Percentiles rank a stretch among this genome's conserved stretches.
phyloP scores from a whole-genome alignment of 2,329 filamentous ascomycete genomes.

The Ophiostoma ulmi region DNA sequence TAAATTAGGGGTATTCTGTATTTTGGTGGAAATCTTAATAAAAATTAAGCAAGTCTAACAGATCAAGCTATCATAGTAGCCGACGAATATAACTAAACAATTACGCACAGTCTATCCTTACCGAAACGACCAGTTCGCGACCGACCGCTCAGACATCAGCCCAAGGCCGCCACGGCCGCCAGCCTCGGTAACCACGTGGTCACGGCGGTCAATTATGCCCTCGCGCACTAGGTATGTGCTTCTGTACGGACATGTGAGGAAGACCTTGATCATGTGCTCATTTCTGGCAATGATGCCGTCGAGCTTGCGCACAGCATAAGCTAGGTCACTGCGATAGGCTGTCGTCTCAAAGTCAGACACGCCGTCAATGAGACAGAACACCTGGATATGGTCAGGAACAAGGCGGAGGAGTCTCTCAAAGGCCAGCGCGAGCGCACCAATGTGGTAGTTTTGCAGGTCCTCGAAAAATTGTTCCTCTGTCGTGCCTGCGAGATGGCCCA shows the following conservation, averaged over 20 bases:
- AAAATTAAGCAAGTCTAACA: neutral
- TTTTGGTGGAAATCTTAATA: neutral
- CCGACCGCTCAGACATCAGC: neutral
- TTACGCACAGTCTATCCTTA: neutral
- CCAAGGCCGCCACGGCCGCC: neutral
- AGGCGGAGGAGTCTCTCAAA: neutral
- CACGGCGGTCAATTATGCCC: neutral
- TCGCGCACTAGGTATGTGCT: neutral
- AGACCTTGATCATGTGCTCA: slow-evolving; percentile 2
- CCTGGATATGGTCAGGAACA: neutral
- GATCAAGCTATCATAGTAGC: too few relatives aligned
- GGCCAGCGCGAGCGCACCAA: neutral
- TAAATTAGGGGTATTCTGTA: neutral
- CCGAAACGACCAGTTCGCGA: neutral
- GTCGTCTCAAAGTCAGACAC: slow-evolving; percentile 14
- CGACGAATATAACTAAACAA: too few relatives aligned
- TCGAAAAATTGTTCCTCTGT: neutral
- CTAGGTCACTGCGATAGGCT: neutral
- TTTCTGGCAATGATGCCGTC: neutral
- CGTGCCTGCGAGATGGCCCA: neutral
- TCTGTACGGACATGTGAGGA: slow-evolving; percentile 16
- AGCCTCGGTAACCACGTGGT: neutral
- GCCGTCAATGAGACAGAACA: slow-evolving; percentile 18
- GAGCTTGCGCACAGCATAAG: neutral
- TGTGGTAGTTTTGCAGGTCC: neutral